phyloP scores from a whole-genome alignment of 768 basidiomycete genomes.

The Mycena venus region DNA sequence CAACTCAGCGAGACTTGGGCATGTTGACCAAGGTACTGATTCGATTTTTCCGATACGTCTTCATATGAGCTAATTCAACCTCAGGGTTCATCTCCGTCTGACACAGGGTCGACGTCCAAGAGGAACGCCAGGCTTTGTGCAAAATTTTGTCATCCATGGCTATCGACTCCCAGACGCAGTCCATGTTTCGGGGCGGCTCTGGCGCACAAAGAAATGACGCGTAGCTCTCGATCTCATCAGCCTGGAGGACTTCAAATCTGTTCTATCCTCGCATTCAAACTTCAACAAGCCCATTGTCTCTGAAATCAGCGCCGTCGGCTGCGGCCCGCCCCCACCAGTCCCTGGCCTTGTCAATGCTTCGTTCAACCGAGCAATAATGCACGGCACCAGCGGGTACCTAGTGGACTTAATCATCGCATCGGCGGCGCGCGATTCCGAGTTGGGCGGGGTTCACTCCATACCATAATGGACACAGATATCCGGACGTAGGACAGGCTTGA shows the following conservation, averaged over 20 bases:
- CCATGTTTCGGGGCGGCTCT: background rate
- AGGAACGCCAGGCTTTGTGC: no score
- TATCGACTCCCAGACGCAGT: background rate
- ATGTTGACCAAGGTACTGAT: no score
- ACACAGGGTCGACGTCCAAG: no score
- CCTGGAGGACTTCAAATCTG: background rate
- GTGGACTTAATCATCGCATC: background rate
- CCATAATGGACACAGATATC: background rate
- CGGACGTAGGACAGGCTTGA: background rate
- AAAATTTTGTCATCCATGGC: background rate
- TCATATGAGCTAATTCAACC: no score
- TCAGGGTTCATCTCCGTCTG: no score
- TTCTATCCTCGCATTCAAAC: constrained; percentile 3
- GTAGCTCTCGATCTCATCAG: background rate
- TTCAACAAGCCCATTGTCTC: background rate
- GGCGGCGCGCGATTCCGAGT: background rate
- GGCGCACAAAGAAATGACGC: background rate
- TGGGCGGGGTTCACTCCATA: background rate
- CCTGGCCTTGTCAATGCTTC: background rate
- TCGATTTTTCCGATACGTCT: no score
- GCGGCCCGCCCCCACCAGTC: background rate
- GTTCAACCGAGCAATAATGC: background rate
- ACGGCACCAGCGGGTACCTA: background rate
- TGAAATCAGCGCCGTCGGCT: background rate
- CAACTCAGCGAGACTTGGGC: no score